Conservation (phyloP, 306 rosid genomes). For the Prosopis cineraria region DNA sequence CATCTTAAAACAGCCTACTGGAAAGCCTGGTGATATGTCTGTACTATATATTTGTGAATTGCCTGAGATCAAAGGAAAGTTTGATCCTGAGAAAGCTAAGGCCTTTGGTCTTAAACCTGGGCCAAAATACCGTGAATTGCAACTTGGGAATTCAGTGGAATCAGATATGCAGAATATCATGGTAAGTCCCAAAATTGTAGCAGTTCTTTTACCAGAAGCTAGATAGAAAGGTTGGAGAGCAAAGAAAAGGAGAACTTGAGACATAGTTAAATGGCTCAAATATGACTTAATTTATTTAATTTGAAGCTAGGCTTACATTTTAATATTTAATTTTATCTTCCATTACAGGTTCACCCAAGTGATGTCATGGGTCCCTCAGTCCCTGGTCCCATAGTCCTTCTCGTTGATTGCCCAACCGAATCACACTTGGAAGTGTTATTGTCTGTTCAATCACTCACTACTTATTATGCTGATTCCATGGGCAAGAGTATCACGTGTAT, state of each 20-base stretch:
- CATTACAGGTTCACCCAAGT: constrained; percentile 80
- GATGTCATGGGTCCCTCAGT: constrained; percentile 90
- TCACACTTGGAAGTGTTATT: constrained; percentile 73
- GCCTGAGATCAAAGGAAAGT: constrained; percentile 88
- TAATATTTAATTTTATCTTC: constrained; percentile 26
- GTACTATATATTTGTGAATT: constrained; percentile 85
- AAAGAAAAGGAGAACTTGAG: constrained; percentile 2
- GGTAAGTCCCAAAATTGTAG: constrained; percentile 53
- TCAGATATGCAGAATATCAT: constrained; percentile 70
- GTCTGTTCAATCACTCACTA: constrained; percentile 54
- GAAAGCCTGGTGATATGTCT: constrained; percentile 87
- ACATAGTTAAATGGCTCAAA: constrained; percentile 12
- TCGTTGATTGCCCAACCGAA: constrained; percentile 89
- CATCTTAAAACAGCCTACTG: constrained; percentile 30
- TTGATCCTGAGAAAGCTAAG: constrained; percentile 73
- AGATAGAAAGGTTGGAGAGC: constrained; percentile 17
- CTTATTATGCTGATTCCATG: constrained; percentile 54
- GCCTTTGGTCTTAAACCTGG: constrained; percentile 83
- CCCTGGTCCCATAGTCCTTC: constrained; percentile 94
- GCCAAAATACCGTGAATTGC: constrained; percentile 77
- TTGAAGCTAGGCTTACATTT: constrained; percentile 32
- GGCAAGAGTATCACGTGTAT: constrained; percentile 66
- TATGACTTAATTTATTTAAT: constrained; percentile 28
- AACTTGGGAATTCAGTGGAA: constrained; percentile 78
- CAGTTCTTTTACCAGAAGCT: constrained; percentile 18